Evolutionary conservation across 176 grass and related monocot species (phyloP).

Genomic region (Aegilops speltoides): DNA sequence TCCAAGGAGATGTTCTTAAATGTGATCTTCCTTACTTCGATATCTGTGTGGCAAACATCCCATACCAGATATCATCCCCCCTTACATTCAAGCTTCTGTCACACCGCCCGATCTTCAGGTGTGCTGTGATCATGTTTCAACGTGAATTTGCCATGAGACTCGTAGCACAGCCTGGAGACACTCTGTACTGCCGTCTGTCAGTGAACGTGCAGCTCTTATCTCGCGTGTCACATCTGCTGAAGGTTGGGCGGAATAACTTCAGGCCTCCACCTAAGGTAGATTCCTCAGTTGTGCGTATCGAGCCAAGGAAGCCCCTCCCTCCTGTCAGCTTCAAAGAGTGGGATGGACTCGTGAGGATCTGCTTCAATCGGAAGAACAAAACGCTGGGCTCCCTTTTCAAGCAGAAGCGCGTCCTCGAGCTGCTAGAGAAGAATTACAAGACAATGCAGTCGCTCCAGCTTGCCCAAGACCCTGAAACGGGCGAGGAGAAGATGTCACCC

Average conservation of each 20-base stretch:
- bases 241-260: constrained; percentile 90
- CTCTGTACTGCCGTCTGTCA: constrained; percentile 89
- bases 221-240: constrained; percentile 81
- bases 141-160: constrained; percentile 93
- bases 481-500: constrained; percentile 39
- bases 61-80: constrained; percentile 88
- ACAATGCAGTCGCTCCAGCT: constrained; percentile 74
- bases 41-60: constrained; percentile 96
- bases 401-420: constrained; percentile 64
- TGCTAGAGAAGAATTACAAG: constrained; percentile 98
- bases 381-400: constrained; percentile 81
- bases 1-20: constrained; percentile 96
- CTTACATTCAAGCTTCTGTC: constrained; percentile 89
- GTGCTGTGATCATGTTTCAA: constrained; percentile 96
- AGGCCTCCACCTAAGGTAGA: constrained; percentile 91
- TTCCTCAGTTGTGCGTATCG: constrained; percentile 87
- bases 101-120: constrained; percentile 79
- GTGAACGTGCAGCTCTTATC: constrained; percentile 89
- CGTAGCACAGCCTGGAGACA: constrained; percentile 81
- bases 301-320: constrained; percentile 77
- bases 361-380: constrained; percentile 88
- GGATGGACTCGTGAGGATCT: constrained; percentile 79
- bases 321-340: constrained; percentile 93
- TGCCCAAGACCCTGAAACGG: constrained; percentile 29
- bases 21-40: constrained; percentile 93